Base-by-base conservation (phyloP, 2,329 filamentous ascomycete genomes). In the Pyrenochaeta sp. region DNA sequence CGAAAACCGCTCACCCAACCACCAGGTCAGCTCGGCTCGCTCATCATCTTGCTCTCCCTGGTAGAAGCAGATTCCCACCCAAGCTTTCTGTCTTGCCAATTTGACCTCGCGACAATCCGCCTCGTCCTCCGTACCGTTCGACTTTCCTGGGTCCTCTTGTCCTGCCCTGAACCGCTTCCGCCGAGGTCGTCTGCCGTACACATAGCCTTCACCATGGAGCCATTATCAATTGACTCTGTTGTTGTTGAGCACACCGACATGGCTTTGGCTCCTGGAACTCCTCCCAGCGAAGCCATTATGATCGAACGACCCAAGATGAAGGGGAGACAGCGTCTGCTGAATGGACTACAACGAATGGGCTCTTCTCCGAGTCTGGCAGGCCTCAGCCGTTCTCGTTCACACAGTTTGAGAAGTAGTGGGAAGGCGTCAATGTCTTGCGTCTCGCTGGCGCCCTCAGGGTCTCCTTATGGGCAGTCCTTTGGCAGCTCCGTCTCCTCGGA, bases 281-380 rank as follows among this genome's bases (percentile, higher is more conserved):
- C 67, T 36, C 55, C 60, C 11, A 66, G 49, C 30, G 70, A 74
- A 23, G 61, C 70, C 27, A 69, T 70, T 9, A 63, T 61, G 10
- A 69, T 70, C 45, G 66, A 71, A 27, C 62, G 55, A 45, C 80
- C 79, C 21, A 91, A 89, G 75, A 80, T 85, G 51, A 92, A 88
- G 72, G 84, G 86, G 47, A 85, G 90, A 41, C 86, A 88, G 65
- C 86, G 88, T 54, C 76, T 96, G 30, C 79, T 96, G 15, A 87
- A 87, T 58, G 86, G 88, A 29, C 82, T 96, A 43, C 89, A 94
- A 58, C 88, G 91, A 52, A 94, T 96, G 68, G 88, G 90, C 10
- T 96, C 92, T 0, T 91, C 89, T 6, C 88, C 90, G 1, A 90
- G 90, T 14, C 78, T 96, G 45, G 81, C 84, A 35, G 84, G 85